These are phyloP conservation scores for Jacaranda copaia DNA, from an alignment of 257 asterid species.

Conservation along the genomic window DNA sequence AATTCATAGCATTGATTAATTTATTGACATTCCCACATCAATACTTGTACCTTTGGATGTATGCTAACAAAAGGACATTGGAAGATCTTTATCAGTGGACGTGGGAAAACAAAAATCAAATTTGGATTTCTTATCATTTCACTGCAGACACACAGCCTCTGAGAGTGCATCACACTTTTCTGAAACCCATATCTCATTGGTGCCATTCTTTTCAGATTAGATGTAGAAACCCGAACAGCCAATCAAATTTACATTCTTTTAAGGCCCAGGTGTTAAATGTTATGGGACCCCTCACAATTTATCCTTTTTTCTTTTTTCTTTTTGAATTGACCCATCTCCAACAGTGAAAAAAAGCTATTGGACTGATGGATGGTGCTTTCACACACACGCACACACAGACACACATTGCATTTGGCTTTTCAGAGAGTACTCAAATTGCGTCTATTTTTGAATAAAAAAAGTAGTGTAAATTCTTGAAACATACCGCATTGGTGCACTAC, in stretches of 20 bases:
- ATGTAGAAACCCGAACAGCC: background rate
- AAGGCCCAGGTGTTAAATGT: background rate
- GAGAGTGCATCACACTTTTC: background rate
- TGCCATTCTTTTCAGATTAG: slow-evolving; percentile 9
- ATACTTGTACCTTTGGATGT: background rate
- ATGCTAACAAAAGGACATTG: background rate
- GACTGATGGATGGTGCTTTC: slow-evolving; percentile 1
- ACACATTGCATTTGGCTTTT: slow-evolving; percentile 8
- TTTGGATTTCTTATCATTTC: background rate
- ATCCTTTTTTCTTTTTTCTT: background rate
- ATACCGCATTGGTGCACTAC: background rate
- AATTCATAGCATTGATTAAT: too few relatives aligned
- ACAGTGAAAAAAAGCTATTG: background rate
- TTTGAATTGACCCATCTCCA: background rate
- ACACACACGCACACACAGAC: background rate
- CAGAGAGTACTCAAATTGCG: background rate
- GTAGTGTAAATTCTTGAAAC: background rate
- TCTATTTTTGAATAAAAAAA: background rate
- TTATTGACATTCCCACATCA: too few relatives aligned
- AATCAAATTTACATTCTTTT: background rate
- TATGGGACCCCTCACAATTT: background rate
- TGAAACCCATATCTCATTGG: background rate
- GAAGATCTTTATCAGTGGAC: background rate
- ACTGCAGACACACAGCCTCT: background rate
- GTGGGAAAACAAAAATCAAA: background rate